phyloP scores from a whole-genome alignment of 2,329 filamentous ascomycete genomes.

The Claviceps cyperi region DNA sequence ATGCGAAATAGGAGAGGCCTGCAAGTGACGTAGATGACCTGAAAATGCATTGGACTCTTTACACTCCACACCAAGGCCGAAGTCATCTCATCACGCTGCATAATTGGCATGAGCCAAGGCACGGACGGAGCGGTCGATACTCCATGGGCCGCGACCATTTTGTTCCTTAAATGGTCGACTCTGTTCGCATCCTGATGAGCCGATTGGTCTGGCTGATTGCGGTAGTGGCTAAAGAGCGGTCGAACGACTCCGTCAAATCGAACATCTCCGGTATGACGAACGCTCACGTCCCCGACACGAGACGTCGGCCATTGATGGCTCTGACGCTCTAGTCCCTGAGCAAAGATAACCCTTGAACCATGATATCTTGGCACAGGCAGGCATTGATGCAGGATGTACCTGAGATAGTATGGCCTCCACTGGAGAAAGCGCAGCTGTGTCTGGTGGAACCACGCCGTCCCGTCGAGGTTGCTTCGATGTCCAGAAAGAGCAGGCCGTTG shows the following conservation, averaged over 20 bases:
- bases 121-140: not conserved
- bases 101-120: not conserved
- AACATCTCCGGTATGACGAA: too few species aligned
- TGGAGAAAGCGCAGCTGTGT: too few species aligned
- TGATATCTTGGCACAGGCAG: too few species aligned
- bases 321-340: not conserved
- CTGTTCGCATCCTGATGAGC: not conserved
- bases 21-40: not conserved
- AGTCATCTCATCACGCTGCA: not conserved
- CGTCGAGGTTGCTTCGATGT: not conserved
- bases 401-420: not conserved
- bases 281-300: not conserved
- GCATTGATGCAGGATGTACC: too few species aligned
- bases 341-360: too few species aligned
- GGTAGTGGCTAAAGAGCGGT: not conserved
- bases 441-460: not conserved
- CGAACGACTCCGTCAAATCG: not conserved
- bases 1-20: not conserved
- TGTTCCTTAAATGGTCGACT: not conserved
- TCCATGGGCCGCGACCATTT: not conserved
- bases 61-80: not conserved
- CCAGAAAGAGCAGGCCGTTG: constrained; percentile 1
- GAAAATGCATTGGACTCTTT: not conserved
- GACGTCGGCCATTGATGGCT: not conserved
- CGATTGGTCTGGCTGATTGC: not conserved